A percentile compares a stretch with the other conserved stretches of the same genome.
Conservation (phyloP, 192 early-diverging fungal species). For the Podila epicladia region DNA sequence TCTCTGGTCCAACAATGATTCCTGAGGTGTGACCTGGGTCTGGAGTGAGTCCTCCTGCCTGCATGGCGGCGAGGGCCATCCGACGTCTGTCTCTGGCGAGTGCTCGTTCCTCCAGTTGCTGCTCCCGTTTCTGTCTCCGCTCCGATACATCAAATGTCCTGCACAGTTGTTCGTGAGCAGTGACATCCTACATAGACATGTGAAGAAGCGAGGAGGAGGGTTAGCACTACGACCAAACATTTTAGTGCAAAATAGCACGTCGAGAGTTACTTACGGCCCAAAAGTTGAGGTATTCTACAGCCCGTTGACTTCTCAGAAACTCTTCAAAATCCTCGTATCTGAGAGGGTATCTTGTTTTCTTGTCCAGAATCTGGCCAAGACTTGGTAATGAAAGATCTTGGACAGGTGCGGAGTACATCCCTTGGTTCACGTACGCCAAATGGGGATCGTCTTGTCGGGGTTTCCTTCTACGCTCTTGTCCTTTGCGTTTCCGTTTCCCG, state of each 20-base stretch:
- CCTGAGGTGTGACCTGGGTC: constrained; percentile 25
- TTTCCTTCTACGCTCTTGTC: neutral
- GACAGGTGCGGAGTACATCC: neutral
- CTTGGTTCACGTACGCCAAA: neutral
- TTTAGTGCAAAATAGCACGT: neutral
- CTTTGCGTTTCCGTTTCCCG: neutral
- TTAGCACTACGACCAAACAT: neutral
- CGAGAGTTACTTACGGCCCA: constrained; percentile 34
- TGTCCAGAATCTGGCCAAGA: constrained; percentile 33
- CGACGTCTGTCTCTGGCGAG: constrained; percentile 32
- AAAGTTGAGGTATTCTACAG: constrained; percentile 47
- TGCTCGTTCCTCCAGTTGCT: constrained; percentile 27
- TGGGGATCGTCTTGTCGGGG: neutral
- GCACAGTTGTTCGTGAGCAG: constrained; percentile 44
- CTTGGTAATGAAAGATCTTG: constrained; percentile 6
- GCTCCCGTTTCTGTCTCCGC: constrained; percentile 33
- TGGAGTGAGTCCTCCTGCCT: constrained; percentile 23
- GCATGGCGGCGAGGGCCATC: constrained; percentile 15
- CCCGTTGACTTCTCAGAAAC: constrained; percentile 28
- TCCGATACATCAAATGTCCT: constrained; percentile 49
- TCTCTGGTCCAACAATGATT: constrained; percentile 17
- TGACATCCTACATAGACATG: constrained; percentile 30
- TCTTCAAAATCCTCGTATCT: constrained; percentile 50
- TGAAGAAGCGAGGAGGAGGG: neutral
- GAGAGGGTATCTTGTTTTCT: constrained; percentile 33